These are phyloP conservation scores for Tripidium arundinaceum DNA, from an alignment of 202 grass and related monocot species.

Conservation along the genomic window DNA sequence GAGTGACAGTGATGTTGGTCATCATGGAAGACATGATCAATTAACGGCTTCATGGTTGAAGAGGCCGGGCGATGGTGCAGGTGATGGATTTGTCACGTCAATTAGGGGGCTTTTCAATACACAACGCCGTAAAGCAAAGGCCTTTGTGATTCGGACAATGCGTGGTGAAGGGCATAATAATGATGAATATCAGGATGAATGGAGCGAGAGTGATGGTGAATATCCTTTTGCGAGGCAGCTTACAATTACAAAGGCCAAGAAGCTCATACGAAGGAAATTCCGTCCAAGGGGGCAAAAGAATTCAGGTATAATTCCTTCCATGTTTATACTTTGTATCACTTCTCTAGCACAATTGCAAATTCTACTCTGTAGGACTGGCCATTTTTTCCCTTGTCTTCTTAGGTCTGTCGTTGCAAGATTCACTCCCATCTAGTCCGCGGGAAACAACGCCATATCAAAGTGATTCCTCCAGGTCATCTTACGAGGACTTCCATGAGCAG, in stretches of 20 bases:
- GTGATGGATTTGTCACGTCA: constrained; percentile 90
- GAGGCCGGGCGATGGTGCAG: constrained; percentile 65
- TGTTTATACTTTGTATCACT: background rate
- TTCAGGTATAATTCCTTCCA: constrained; percentile 42
- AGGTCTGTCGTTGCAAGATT: constrained; percentile 80
- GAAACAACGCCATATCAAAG: constrained; percentile 86
- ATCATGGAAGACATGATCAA: constrained; percentile 63
- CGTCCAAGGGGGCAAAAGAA: constrained; percentile 82
- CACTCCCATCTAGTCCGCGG: constrained; percentile 82
- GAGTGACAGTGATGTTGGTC: constrained; percentile 67
- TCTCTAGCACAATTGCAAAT: background rate
- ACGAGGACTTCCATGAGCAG: constrained; percentile 86
- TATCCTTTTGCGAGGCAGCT: constrained; percentile 83
- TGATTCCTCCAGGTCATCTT: constrained; percentile 85
- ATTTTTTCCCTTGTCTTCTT: constrained; percentile 1
- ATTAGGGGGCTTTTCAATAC: constrained; percentile 97
- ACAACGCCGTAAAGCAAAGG: constrained; percentile 74
- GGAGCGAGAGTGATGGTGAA: constrained; percentile 93
- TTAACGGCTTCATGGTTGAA: constrained; percentile 82
- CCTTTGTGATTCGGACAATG: constrained; percentile 72
- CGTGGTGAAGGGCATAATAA: constrained; percentile 71
- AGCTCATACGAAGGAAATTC: constrained; percentile 72
- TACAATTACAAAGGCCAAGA: constrained; percentile 88
- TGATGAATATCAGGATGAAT: constrained; percentile 76
- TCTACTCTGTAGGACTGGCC: background rate